These are phyloP conservation scores for Pyrenophora tritici-repentis DNA, from an alignment of 2,329 filamentous ascomycete species.

Conservation along the genomic window DNA sequence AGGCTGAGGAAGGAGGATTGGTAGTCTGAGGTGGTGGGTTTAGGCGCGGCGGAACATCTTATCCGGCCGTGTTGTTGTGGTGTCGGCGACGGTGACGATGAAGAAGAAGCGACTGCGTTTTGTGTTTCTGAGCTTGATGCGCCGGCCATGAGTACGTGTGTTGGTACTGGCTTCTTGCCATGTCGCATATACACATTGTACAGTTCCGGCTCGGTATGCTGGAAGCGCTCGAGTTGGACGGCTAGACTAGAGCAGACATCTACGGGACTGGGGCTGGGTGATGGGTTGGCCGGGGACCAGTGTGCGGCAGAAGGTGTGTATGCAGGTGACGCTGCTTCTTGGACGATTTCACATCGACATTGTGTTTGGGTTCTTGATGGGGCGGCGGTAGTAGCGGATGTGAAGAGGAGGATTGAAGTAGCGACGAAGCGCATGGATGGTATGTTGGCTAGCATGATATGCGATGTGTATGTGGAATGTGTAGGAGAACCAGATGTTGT, in stretches of 20 bases:
- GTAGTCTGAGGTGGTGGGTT: constrained; percentile 13
- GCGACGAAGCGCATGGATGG: constrained; percentile 14
- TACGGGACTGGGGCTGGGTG: constrained; percentile 13
- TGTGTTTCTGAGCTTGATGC: background rate
- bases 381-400: constrained; percentile 18
- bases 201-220: constrained; percentile 29
- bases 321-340: constrained; percentile 13
- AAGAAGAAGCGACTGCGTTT: no score
- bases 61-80: constrained; percentile 20
- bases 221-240: constrained; percentile 34
- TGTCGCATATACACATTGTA: constrained; percentile 31
- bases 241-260: constrained; percentile 33
- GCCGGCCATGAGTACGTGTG: constrained; percentile 20
- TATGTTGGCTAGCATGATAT: constrained; percentile 20
- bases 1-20: constrained; percentile 32
- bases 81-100: constrained; percentile 10
- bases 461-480: background rate
- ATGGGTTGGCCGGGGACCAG: constrained; percentile 25
- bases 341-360: constrained; percentile 38
- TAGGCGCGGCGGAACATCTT: constrained; percentile 16
- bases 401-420: background rate
- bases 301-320: constrained; percentile 28
- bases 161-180: constrained; percentile 23
- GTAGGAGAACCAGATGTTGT: background rate
- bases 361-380: constrained; percentile 34